phyloP scores from a whole-genome alignment of 2,329 filamentous ascomycete species.

The Lasiodiplodia sp. region DNA sequence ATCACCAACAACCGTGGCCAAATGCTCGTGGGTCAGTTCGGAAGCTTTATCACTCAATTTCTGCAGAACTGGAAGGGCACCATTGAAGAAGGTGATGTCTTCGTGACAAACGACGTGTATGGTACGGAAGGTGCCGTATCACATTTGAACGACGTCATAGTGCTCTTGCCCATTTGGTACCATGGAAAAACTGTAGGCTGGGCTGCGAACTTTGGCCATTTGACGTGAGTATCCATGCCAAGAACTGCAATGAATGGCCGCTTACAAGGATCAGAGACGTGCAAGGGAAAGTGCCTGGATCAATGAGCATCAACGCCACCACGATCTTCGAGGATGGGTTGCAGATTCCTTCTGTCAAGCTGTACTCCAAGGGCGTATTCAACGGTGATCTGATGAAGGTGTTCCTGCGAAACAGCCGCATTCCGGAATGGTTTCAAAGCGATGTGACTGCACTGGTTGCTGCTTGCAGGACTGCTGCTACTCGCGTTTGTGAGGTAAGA shows the following conservation, averaged over 20 bases:
- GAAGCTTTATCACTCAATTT: conserved; percentile 58
- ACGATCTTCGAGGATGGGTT: conserved; percentile 60
- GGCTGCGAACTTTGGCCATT: conserved; percentile 60
- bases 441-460: conserved; percentile 58
- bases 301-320: conserved; percentile 58
- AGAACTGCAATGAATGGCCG: no score
- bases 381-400: conserved; percentile 55
- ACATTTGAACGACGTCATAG: conserved; percentile 60
- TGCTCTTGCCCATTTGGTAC: conserved; percentile 57
- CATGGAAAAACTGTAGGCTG: conserved; percentile 55
- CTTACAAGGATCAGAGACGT: conserved; percentile 35
- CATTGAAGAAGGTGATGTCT: conserved; percentile 59
- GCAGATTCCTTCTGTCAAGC: conserved; percentile 58
- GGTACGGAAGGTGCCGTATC: conserved; percentile 58
- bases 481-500: conserved; percentile 50
- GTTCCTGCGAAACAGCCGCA: conserved; percentile 57
- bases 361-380: conserved; percentile 54
- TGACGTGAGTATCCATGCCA: conserved; percentile 47
- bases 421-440: conserved; percentile 58
- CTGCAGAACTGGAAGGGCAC: conserved; percentile 56
- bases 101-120: conserved; percentile 61
- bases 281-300: conserved; percentile 58
- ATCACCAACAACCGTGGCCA: conserved; percentile 57
- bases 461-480: conserved; percentile 54
- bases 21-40: conserved; percentile 61